Evolutionary conservation across 2,329 filamentous ascomycete genomes (phyloP), one percentile per base, ranked within the genome.

Genomic region (Chalaropsis thielavioides): DNA sequence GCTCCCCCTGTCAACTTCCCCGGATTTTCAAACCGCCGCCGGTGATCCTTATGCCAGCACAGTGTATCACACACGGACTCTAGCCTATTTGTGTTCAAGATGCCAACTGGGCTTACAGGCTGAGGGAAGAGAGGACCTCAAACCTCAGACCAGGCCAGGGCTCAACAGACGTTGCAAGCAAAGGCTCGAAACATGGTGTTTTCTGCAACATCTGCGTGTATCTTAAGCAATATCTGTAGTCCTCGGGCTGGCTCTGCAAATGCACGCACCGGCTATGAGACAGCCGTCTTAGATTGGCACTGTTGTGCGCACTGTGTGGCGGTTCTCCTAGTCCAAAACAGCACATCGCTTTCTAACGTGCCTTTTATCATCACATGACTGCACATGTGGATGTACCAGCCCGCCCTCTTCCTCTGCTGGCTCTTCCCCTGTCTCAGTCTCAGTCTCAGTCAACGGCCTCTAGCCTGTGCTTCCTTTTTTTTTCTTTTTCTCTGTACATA

Each of bases 1-100:
- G 22, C 11, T 5, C 51, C 51, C 58, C 58, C 19, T 60, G 58
- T 40, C 58, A 15, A 61, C 41, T 61, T 61, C 59, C 59, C 59
- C 59, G 40, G 59, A 61, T 61, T 61, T 61, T 41, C 59, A 56
- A 31, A 27, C 22, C 51, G 24, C 22, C 51, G 51, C 27, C 11
- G 22, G 27, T 5, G 51, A 56, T 41, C 38, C 38, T 61, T 27
- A 27, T 44, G 10, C 38, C 38, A 61, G 19, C 59, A 41, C 27
- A 8, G 44, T 49, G n/a, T 22, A 24, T 10, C 58, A 40, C 19
- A 61, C 19, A 41, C 58, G 19, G 58, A 40, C 35, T 19, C 19
- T 10, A 7, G n/a, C 40, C 31, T 31, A 56, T 31, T 56, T 13
- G 17, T 3, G 41, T 43, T n/a, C n/a, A n/a, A n/a, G n/a, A n/a